Evolutionary conservation across 805 yeast genomes (phyloP).

Genomic region (Cyberlindnera maritima): DNA sequence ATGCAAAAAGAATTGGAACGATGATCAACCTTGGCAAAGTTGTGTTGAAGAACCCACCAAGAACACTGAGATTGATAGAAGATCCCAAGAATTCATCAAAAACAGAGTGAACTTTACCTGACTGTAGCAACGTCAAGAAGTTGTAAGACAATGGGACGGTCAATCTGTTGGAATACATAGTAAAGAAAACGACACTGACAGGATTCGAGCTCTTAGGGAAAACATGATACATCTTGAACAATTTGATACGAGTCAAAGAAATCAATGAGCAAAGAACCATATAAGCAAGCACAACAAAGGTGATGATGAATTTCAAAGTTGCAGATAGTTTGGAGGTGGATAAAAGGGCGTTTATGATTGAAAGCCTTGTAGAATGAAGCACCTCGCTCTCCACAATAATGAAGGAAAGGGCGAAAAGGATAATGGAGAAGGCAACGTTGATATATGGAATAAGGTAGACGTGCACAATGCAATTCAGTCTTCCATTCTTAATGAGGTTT

Average conservation of each 20-base stretch:
- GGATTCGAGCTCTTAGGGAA: constrained; percentile 72
- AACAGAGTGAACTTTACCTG: constrained; percentile 43
- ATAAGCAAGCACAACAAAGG: constrained; percentile 47
- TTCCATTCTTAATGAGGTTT: constrained; percentile 36
- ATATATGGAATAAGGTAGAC: constrained; percentile 44
- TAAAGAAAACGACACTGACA: constrained; percentile 71
- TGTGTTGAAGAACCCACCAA: constrained; percentile 69
- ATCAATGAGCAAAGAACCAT: constrained; percentile 68
- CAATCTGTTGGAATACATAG: constrained; percentile 76
- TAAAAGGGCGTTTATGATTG: constrained; percentile 55
- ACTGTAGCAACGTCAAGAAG: constrained; percentile 58
- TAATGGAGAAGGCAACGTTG: constrained; percentile 41
- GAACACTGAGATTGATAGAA: constrained; percentile 70
- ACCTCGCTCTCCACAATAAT: constrained; percentile 70
- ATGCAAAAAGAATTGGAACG: constrained; percentile 64
- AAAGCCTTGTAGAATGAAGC: constrained; percentile 63
- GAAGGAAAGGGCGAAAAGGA: constrained; percentile 44
- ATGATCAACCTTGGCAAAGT: constrained; percentile 73
- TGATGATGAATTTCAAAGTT: constrained; percentile 35
- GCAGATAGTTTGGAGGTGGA: constrained; percentile 29
- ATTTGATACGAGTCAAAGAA: constrained; percentile 61
- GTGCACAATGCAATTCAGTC: constrained; percentile 38
- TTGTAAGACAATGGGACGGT: constrained; percentile 82
- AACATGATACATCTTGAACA: constrained; percentile 75
- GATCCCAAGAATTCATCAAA: constrained; percentile 76